Percentiles rank a stretch among this genome's conserved stretches.
Evolutionary conservation across 2,329 filamentous ascomycete species (phyloP).

Genomic region (Cordyceps cicadae): DNA sequence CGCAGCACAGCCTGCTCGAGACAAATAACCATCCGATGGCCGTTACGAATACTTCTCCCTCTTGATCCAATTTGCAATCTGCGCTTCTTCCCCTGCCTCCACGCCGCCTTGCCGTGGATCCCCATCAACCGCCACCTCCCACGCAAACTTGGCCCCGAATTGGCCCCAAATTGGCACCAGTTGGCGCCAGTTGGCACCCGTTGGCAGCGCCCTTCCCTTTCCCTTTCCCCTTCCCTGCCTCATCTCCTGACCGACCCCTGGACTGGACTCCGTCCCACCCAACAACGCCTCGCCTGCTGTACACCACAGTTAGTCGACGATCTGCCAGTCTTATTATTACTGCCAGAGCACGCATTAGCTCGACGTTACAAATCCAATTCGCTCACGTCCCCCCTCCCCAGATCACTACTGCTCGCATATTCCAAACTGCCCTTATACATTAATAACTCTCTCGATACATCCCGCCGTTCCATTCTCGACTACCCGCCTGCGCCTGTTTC

Average conservation of each 20-base stretch:
- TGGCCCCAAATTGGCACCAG: too few species aligned
- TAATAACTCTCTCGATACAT: neutral
- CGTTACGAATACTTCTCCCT: neutral
- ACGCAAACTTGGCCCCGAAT: neutral
- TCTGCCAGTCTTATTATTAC: too few species aligned
- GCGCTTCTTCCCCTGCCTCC: neutral
- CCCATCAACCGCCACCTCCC: neutral
- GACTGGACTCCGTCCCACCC: neutral
- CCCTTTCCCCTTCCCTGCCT: neutral
- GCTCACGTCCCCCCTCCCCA: neutral
- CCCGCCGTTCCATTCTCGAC: neutral
- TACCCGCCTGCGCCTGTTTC: neutral
- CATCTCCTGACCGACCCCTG: conserved; percentile 5
- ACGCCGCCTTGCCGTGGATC: neutral
- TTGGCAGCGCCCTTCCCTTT: neutral
- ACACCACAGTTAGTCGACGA: neutral
- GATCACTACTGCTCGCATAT: neutral
- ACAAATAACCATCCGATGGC: neutral
- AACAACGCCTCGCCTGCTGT: neutral
- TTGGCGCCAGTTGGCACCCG: neutral
- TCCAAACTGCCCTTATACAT: neutral
- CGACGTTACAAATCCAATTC: neutral
- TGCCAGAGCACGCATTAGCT: neutral
- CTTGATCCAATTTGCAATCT: neutral
- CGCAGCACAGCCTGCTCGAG: neutral